Conservation (phyloP, 306 rosid species). For the Ziziphus jujuba region DNA sequence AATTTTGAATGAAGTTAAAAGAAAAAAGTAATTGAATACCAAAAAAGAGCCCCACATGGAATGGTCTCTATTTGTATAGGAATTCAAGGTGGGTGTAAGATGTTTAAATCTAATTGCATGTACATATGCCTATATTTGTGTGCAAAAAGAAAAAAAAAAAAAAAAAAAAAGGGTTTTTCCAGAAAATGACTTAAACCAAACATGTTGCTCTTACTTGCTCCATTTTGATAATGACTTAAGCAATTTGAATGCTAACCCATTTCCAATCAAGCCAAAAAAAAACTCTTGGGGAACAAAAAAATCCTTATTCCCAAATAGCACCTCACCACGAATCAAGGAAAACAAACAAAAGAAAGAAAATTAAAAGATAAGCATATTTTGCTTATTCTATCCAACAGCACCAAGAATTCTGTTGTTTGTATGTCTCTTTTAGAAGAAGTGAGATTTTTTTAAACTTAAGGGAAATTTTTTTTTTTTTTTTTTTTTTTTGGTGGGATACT, state of each 20-base stretch:
- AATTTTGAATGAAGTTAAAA: constrained; percentile 34
- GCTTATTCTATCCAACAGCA: constrained; percentile 26
- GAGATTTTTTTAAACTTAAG: constrained; percentile 2
- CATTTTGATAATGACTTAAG: constrained; percentile 14
- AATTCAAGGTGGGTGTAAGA: constrained; percentile 28
- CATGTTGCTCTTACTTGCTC: constrained; percentile 23
- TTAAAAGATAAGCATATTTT: constrained; percentile 12
- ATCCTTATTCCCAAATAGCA: constrained; percentile 9
- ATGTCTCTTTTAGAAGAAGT: too few relatives aligned
- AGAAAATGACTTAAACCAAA: constrained; percentile 52
- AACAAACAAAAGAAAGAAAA: constrained; percentile 19
- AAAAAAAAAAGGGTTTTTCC: not conserved
- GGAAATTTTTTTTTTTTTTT: not conserved
- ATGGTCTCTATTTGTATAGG: constrained; percentile 25
- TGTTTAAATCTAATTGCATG: constrained; percentile 36
- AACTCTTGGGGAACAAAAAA: constrained; percentile 1
- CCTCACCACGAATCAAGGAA: constrained; percentile 12
- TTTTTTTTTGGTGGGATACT: not conserved
- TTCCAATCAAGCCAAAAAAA: constrained; percentile 35
- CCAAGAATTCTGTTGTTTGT: not conserved
- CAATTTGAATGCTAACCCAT: constrained; percentile 24
- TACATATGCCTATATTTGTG: too few relatives aligned
- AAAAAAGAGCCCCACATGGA: constrained; percentile 17
- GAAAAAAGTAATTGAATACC: constrained; percentile 15
- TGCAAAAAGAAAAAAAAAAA: too few relatives aligned